Percentiles rank a stretch among this genome's conserved stretches.
These are phyloP conservation scores for Colletotrichum eleusines DNA, from an alignment of 2,329 filamentous ascomycete genomes.

Conservation along the genomic window DNA sequence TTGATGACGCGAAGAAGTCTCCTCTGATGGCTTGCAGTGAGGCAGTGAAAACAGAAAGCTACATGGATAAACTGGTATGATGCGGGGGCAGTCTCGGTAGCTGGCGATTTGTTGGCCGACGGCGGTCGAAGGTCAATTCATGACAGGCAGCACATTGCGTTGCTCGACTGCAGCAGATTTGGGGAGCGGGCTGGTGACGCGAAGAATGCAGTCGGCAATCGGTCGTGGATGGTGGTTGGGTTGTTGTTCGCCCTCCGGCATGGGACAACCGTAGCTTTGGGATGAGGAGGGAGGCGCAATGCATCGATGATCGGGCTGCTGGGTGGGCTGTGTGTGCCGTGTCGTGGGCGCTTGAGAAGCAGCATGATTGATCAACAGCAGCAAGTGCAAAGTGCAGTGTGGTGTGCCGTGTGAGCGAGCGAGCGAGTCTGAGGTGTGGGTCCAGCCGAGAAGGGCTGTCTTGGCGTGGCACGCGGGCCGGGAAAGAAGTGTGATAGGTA, in stretches of 20 bases:
- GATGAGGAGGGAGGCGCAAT: slow-evolving; percentile 28
- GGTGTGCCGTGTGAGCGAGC: slow-evolving; percentile 1
- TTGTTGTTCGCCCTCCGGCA: slow-evolving; percentile 12
- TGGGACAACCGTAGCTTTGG: slow-evolving; percentile 13
- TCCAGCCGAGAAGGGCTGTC: slow-evolving; percentile 8
- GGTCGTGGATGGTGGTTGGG: slow-evolving; percentile 9
- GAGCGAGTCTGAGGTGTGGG: slow-evolving; percentile 20
- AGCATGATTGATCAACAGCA: slow-evolving; percentile 3
- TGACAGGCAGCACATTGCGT: neutral
- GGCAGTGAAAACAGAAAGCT: slow-evolving; percentile 3
- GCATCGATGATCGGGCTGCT: slow-evolving; percentile 36
- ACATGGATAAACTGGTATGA: neutral
- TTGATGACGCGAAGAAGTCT: slow-evolving; percentile 18
- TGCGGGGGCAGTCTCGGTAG: slow-evolving; percentile 1
- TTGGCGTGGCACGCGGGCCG: slow-evolving; percentile 28
- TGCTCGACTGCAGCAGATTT: neutral
- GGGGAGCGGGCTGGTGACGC: neutral
- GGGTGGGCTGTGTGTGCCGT: too few relatives aligned
- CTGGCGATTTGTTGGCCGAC: slow-evolving; percentile 15
- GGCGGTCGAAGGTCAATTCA: slow-evolving; percentile 11
- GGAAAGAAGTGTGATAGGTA: slow-evolving; percentile 6
- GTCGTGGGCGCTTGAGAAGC: slow-evolving; percentile 8
- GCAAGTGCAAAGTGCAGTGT: neutral
- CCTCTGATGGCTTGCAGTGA: slow-evolving; percentile 20
- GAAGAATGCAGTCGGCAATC: neutral